These are phyloP conservation scores for Hypericum perforatum DNA, from an alignment of 345 rosid genomes.

Conservation along the genomic window DNA sequence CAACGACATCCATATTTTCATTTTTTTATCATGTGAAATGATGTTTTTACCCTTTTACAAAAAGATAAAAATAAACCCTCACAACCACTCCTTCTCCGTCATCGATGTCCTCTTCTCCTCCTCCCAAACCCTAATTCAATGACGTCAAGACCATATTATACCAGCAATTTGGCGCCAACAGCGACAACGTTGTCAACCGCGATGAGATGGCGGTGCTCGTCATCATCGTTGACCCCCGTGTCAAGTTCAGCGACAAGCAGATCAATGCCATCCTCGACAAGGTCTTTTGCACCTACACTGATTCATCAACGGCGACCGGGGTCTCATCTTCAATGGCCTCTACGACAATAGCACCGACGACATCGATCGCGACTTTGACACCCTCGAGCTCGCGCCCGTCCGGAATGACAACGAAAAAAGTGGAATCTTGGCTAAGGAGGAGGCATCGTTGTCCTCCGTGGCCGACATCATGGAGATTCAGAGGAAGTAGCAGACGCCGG, in stretches of 20 bases:
- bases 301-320: slow-evolving; percentile 77
- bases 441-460: slow-evolving; percentile 77
- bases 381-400: slow-evolving; percentile 64
- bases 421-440: slow-evolving; percentile 30
- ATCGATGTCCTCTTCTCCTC: too few relatives aligned
- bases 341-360: slow-evolving; percentile 98
- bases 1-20: too few relatives aligned
- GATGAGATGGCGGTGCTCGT: slow-evolving; percentile 92
- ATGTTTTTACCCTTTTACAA: too few relatives aligned
- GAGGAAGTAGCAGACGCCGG: slow-evolving; percentile 85
- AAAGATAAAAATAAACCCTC: too few relatives aligned
- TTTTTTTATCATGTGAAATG: too few relatives aligned
- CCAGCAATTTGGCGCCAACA: slow-evolving; percentile 72
- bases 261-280: slow-evolving; percentile 92
- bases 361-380: slow-evolving; percentile 90
- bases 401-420: slow-evolving; percentile 40
- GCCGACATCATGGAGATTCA: slow-evolving; percentile 66
- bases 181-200: slow-evolving; percentile 86
- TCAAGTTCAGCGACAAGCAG: slow-evolving; percentile 94
- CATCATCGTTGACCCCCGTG: too few relatives aligned
- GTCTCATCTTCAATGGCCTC: slow-evolving; percentile 76
- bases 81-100: too few relatives aligned
- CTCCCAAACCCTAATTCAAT: too few relatives aligned
- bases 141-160: slow-evolving; percentile 85
- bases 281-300: slow-evolving; percentile 84